Conservation (phyloP, 2,329 filamentous ascomycete species). For the Claviceps digitariae region DNA sequence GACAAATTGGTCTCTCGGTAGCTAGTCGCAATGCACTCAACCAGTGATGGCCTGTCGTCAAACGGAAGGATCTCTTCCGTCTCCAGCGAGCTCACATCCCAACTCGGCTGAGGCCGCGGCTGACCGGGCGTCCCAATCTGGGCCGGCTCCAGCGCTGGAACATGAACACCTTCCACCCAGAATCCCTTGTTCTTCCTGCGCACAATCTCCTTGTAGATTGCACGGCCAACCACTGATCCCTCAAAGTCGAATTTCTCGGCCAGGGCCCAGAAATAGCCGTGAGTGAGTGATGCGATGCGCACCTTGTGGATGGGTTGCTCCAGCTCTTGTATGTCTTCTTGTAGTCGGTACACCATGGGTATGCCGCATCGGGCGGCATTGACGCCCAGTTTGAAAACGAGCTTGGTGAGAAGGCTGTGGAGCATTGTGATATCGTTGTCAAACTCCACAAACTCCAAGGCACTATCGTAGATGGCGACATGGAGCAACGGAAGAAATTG, state of each 20-base stretch:
- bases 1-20: constrained; percentile 52
- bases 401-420: constrained; percentile 60
- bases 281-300: constrained; percentile 68
- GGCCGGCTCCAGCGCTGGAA: constrained; percentile 54
- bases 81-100: constrained; percentile 41
- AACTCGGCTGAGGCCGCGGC: constrained; percentile 28
- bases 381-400: constrained; percentile 67
- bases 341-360: constrained; percentile 78
- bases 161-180: constrained; percentile 62
- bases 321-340: constrained; percentile 64
- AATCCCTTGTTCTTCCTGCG: constrained; percentile 59
- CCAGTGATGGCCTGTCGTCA: constrained; percentile 55
- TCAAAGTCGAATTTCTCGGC: constrained; percentile 68
- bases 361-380: constrained; percentile 68
- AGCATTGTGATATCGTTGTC: constrained; percentile 65
- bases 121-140: constrained; percentile 42
- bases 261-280: constrained; percentile 78
- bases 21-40: constrained; percentile 58
- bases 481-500: constrained; percentile 74
- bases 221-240: constrained; percentile 50
- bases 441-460: constrained; percentile 56
- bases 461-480: constrained; percentile 79
- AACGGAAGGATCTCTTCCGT: constrained; percentile 59
- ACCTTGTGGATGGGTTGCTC: constrained; percentile 58
- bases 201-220: constrained; percentile 63